Base-by-base conservation (phyloP, 129 eudicot genomes). In the Helianthus tuberosus region DNA sequence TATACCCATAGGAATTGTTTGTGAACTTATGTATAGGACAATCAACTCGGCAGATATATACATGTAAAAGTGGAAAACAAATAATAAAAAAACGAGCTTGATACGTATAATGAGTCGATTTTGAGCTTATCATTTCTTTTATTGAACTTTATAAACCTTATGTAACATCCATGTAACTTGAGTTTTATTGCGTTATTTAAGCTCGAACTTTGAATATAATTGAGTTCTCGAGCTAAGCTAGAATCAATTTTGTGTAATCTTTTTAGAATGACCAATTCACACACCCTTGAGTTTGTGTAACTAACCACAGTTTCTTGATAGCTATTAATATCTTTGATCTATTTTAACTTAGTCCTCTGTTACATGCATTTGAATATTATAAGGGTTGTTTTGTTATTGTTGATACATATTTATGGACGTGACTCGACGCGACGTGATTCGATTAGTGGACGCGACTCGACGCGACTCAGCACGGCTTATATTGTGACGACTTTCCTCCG, bases 1-100 rank as follows among this genome's bases (percentile, higher is more conserved):
- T 75, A 68, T 17, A 9, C 51, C 50, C 51, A 75, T 78, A 75
- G 66, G 15, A 47, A 63, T 65, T 66, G 72, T 77, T 67, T 66
- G 41, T 66, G 49, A 57, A 59, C 57, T 41, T 66, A 1, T 64
- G 79, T 81, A 67, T 89, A 84, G 81, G 41, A 54, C 89, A 82
- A 71, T 77, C 80, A 52, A 84, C 53, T 16, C 11, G 10, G 32
- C 44, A 38, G 13, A 38, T 36, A 38, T 36, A 63, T 2, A 63
- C 48, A 36, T 63, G 68, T 63, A 63, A 12, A 38, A 64, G 35
- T 64, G 68, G 44, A 32, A 32, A 60, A 60, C 44, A 39, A 8
- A 38, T 36, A 15, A 38, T 16, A 62, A 63, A 59, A 13, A 63
- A 12, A 60, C 4, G 3, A 60, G 20, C 43, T 12, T 32, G 17